Evolutionary conservation across 139 green algal genomes (phyloP).

Genomic region (Zygnema circumcarinatum): DNA sequence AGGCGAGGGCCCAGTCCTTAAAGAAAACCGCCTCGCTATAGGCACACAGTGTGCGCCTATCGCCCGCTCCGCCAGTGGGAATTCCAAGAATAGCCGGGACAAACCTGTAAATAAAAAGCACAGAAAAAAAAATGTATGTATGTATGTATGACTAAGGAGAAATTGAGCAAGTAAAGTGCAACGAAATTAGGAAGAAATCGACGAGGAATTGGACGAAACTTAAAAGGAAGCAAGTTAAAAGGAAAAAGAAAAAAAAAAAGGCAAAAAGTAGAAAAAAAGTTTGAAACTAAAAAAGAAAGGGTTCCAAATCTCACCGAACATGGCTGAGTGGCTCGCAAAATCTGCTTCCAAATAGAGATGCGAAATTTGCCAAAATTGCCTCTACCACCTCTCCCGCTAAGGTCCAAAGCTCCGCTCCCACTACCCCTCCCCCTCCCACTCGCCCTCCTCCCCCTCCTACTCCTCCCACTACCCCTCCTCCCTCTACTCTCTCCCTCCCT

Average conservation of each 20-base stretch:
- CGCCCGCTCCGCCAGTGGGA: neutral
- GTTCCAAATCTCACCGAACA: constrained; percentile 7
- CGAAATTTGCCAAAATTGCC: constrained; percentile 22
- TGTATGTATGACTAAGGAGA: neutral
- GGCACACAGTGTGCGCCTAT: constrained; percentile 12
- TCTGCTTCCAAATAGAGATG: constrained; percentile 11
- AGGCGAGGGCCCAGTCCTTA: constrained; percentile 73
- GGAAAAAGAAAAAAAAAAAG: constrained; percentile 9
- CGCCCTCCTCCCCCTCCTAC: neutral
- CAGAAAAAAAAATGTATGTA: neutral
- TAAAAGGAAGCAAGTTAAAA: neutral
- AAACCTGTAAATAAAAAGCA: neutral
- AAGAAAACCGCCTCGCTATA: constrained; percentile 46
- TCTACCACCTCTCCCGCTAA: constrained; percentile 10
- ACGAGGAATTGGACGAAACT: neutral
- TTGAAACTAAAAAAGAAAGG: neutral
- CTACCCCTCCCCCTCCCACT: neutral
- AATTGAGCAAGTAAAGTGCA: constrained; percentile 1
- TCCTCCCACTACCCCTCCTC: neutral
- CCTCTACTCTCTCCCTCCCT: neutral
- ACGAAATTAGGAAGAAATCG: too few species aligned
- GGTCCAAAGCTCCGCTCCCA: constrained; percentile 31
- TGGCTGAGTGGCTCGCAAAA: neutral
- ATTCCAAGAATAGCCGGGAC: constrained; percentile 26
- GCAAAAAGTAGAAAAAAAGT: neutral